These are phyloP conservation scores for Trichoderma guizhouense DNA, from an alignment of 2,329 filamentous ascomycete species.

Conservation along the genomic window DNA sequence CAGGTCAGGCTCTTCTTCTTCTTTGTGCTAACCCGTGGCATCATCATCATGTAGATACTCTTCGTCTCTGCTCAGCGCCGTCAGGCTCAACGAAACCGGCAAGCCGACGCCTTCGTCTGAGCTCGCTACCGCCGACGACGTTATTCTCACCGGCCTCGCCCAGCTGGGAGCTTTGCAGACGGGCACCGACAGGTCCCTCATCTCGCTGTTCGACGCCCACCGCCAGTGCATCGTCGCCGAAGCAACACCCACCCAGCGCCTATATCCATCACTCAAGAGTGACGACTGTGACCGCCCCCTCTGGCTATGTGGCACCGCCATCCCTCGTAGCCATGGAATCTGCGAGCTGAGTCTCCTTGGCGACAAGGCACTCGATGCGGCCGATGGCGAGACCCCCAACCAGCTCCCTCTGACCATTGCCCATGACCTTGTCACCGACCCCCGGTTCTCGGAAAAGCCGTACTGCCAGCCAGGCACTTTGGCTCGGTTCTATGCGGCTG, in stretches of 20 bases:
- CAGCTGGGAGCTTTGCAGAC: conserved; percentile 46
- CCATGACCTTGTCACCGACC: conserved; percentile 32
- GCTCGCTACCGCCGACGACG: conserved; percentile 33
- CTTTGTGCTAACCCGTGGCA: not conserved
- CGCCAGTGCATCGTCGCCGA: conserved; percentile 51
- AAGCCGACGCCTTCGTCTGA: conserved; percentile 24
- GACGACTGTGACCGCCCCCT: conserved; percentile 22
- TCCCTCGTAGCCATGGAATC: conserved; percentile 29
- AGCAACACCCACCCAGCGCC: conserved; percentile 41
- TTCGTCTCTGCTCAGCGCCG: conserved; percentile 15
- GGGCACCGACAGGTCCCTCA: conserved; percentile 40
- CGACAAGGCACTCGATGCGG: not conserved
- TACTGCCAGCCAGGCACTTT: conserved; percentile 24
- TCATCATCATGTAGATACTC: conserved; percentile 17
- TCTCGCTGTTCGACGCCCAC: conserved; percentile 50
- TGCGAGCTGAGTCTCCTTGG: conserved; percentile 26
- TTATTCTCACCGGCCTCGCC: conserved; percentile 46
- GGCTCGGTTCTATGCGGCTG: conserved; percentile 39
- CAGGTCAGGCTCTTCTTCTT: not conserved
- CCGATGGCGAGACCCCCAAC: not conserved
- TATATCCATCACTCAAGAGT: conserved; percentile 27
- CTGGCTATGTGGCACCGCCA: conserved; percentile 31
- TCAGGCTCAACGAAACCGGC: conserved; percentile 26
- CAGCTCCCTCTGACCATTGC: conserved; percentile 34
- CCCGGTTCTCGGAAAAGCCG: conserved; percentile 28